Conservation (phyloP, 805 yeast species). For the Spathaspora girioi region DNA sequence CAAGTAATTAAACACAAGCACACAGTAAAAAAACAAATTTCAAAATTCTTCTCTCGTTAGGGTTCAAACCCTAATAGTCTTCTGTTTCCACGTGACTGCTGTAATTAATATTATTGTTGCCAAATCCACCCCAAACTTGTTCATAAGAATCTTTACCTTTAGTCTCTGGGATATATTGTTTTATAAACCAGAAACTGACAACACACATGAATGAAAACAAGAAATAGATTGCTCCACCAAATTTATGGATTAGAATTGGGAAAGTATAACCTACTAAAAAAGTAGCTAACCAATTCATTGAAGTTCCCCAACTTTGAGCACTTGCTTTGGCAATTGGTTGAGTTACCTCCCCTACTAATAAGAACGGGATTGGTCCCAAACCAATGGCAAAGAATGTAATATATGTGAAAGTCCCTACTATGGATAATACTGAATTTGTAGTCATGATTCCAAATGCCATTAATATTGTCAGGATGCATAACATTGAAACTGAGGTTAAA, state of each 20-base stretch:
- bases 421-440: constrained; percentile 46
- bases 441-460: constrained; percentile 64
- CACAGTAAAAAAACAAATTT: background rate
- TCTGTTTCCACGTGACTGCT: constrained; percentile 1
- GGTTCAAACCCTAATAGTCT: background rate
- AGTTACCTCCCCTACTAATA: constrained; percentile 84
- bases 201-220: constrained; percentile 62
- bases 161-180: constrained; percentile 65
- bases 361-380: constrained; percentile 92
- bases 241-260: constrained; percentile 60
- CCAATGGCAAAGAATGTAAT: constrained; percentile 89
- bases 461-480: constrained; percentile 62
- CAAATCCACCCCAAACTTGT: constrained; percentile 56
- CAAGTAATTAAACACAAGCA: background rate
- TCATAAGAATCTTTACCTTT: constrained; percentile 59
- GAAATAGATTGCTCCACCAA: constrained; percentile 80
- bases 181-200: constrained; percentile 46
- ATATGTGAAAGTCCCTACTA: constrained; percentile 64
- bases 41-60: background rate
- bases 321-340: constrained; percentile 73
- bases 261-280: constrained; percentile 77
- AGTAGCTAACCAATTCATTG: constrained; percentile 88
- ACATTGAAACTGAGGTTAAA: constrained; percentile 57
- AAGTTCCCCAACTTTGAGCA: constrained; percentile 92
- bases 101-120: constrained; percentile 3